Evolutionary conservation across 2,329 filamentous ascomycete species (phyloP).

Genomic region (Phoma sp.): DNA sequence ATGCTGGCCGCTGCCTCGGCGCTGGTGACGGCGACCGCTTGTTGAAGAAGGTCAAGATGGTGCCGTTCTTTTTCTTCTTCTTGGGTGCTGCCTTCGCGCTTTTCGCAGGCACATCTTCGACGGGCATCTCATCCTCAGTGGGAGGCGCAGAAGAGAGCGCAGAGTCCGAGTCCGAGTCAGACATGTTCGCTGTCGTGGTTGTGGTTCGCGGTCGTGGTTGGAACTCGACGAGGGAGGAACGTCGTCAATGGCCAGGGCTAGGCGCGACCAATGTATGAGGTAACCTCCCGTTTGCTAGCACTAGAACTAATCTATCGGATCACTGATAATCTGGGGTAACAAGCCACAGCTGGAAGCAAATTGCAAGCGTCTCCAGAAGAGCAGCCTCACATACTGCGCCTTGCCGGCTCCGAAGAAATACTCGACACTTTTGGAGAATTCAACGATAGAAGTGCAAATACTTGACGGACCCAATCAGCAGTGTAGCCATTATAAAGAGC

Average conservation of each 20-base stretch:
- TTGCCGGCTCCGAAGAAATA: too few species aligned
- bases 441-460: too few species aligned
- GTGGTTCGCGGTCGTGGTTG: conserved; percentile 31
- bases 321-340: conserved; percentile 20
- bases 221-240: conserved; percentile 24
- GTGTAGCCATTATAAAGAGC: too few species aligned
- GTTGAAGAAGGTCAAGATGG: conserved; percentile 49
- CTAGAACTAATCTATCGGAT: conserved; percentile 25
- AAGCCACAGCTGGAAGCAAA: neutral
- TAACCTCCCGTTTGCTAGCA: conserved; percentile 42
- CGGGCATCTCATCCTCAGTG: conserved; percentile 61
- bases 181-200: conserved; percentile 50
- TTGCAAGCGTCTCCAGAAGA: neutral
- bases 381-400: neutral
- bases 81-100: conserved; percentile 30
- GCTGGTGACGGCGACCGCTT: conserved; percentile 52
- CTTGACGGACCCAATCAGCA: too few species aligned
- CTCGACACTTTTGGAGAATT: too few species aligned
- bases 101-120: conserved; percentile 32
- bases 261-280: conserved; percentile 39
- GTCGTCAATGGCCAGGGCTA: conserved; percentile 30
- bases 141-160: conserved; percentile 64
- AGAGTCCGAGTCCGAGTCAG: conserved; percentile 63
- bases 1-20: conserved; percentile 79
- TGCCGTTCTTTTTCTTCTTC: conserved; percentile 45